phyloP scores from a whole-genome alignment of 306 rosid genomes.

The Lablab purpureus region DNA sequence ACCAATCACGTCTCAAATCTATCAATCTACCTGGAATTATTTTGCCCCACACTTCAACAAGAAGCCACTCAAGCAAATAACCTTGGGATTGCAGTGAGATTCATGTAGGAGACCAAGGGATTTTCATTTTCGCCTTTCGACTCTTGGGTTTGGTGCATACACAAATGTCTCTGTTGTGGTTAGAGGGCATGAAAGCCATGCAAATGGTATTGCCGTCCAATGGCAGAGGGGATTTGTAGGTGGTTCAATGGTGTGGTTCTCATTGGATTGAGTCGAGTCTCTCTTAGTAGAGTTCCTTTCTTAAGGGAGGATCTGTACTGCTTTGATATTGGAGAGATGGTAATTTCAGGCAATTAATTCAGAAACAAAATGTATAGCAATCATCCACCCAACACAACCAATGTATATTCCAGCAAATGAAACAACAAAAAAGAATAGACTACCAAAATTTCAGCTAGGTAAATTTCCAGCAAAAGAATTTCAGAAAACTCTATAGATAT shows the following conservation, averaged over 20 bases:
- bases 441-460: too few species aligned
- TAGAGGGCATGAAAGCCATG: not conserved
- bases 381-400: constrained; percentile 16
- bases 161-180: too few species aligned
- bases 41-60: not conserved
- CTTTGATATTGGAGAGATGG: not conserved
- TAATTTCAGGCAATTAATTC: constrained; percentile 24
- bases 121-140: not conserved
- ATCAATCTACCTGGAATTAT: not conserved
- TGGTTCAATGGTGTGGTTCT: not conserved
- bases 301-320: not conserved
- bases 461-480: not conserved
- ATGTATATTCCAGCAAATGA: not conserved
- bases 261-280: not conserved
- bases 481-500: not conserved
- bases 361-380: constrained; percentile 12
- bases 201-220: not conserved
- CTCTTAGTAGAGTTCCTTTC: not conserved
- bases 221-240: not conserved
- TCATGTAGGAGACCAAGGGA: not conserved
- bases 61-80: not conserved
- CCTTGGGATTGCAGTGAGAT: not conserved
- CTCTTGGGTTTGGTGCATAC: too few species aligned
- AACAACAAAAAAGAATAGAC: too few species aligned
- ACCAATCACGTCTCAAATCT: not conserved